Evolutionary conservation across 2,329 filamentous ascomycete species (phyloP).

Genomic region (Tolypocladium album): DNA sequence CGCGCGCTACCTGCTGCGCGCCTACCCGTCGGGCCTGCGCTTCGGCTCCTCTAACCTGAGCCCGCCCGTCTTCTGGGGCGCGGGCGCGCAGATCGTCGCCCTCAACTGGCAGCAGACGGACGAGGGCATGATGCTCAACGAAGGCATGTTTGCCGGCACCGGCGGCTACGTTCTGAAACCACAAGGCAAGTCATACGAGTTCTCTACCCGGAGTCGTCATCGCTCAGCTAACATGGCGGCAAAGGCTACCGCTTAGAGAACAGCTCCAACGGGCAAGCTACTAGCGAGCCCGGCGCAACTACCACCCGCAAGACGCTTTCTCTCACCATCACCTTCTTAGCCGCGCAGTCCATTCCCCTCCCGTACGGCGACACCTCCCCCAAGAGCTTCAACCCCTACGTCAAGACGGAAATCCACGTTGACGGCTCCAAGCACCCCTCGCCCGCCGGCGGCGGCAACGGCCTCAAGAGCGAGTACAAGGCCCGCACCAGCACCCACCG

Average conservation of each 20-base stretch:
- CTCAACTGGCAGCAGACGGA: conserved; percentile 92
- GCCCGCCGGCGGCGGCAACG: conserved; percentile 25
- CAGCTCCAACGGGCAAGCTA: conserved; percentile 7
- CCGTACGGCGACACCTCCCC: conserved; percentile 39
- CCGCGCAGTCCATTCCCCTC: conserved; percentile 65
- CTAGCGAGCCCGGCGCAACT: conserved; percentile 10
- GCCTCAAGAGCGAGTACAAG: conserved; percentile 39
- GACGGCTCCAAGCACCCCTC: conserved; percentile 42
- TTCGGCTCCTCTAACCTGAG: conserved; percentile 81
- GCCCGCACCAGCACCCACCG: conserved; percentile 46
- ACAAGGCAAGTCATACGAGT: conserved; percentile 32
- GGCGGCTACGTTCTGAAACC: conserved; percentile 85
- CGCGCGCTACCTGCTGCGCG: conserved; percentile 69
- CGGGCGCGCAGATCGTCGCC: conserved; percentile 82
- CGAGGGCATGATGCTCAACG: conserved; percentile 91
- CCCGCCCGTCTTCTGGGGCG: conserved; percentile 74
- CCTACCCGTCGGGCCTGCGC: conserved; percentile 75
- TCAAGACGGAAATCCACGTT: conserved; percentile 76
- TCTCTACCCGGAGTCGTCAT: background rate
- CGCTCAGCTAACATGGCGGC: background rate
- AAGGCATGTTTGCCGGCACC: conserved; percentile 79
- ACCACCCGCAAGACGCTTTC: conserved; percentile 50
- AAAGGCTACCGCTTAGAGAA: conserved; percentile 19
- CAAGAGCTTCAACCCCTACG: conserved; percentile 61
- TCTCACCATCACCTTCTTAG: conserved; percentile 62